Evolutionary conservation across 305 asterid genomes (phyloP).

Genomic region (Rubia tinctorum): DNA sequence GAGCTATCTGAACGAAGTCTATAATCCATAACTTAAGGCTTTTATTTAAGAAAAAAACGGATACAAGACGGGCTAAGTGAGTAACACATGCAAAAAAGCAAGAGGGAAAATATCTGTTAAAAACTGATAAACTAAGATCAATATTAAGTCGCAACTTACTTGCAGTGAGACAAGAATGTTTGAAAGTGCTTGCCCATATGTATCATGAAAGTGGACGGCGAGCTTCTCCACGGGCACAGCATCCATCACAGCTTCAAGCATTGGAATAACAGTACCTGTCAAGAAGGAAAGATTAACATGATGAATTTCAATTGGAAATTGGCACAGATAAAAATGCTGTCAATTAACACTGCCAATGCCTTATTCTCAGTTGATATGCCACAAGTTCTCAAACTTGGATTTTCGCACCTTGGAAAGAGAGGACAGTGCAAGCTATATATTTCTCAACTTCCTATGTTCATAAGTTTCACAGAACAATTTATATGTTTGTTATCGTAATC

Average conservation of each 20-base stretch:
- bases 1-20: not conserved
- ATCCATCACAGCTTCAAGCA: constrained; percentile 78
- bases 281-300: constrained; percentile 3
- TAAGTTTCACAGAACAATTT: not conserved
- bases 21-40: not conserved
- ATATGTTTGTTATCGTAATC: not conserved
- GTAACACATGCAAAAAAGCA: not conserved
- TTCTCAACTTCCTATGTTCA: not conserved
- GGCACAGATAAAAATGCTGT: not conserved
- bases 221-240: constrained; percentile 80
- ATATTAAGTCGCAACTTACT: constrained; percentile 35
- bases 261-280: constrained; percentile 75
- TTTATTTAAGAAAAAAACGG: not conserved
- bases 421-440: not conserved
- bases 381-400: not conserved
- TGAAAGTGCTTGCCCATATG: constrained; percentile 89
- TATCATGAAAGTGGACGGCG: constrained; percentile 91
- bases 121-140: not conserved
- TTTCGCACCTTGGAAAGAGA: constrained; percentile 1
- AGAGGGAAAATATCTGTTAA: not conserved
- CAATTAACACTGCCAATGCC: not conserved
- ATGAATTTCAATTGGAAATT: not conserved
- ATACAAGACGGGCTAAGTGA: not conserved
- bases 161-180: constrained; percentile 85
- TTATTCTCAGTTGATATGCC: not conserved